Evolutionary conservation across 495 filamentous ascomycete genomes (phyloP), one percentile per base, ranked within the genome.

Genomic region (Penicillium cinerascens): DNA sequence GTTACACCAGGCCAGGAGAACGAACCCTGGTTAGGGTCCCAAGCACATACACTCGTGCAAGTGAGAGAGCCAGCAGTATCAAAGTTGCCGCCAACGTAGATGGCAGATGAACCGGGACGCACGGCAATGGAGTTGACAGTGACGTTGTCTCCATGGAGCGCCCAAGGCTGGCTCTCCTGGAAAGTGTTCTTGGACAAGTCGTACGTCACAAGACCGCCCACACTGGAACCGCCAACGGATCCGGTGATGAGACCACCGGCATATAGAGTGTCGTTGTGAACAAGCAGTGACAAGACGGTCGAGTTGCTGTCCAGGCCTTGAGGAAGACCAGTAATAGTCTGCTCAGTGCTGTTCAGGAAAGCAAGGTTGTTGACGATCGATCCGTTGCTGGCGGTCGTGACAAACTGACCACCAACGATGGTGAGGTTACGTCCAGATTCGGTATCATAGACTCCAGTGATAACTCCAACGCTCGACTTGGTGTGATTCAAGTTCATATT

Each of bases 21-120:
- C 57, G 91, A 86, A 5, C 76, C 79, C 6, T 69, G 73, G 3
- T 74, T 61, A 15, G 83, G 81, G 59, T 85, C 83, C 67, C 85
- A 92, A 50, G 86, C 75, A 71, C 93, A 99, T 18, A 99, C 81
- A 39, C 81, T 82, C 1, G 84, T 80, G 63, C 93, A 99, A 36
- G 76, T 82, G 20, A 97, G 78, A 9, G 86, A 83, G n/a, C 93
- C 95, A 25, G 91, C 95, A 9, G 78, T 76, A 2, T 80, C 74
- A 58, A 97, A 98, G 23, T 77, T 82, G 25, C 93, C 93, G 15
- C 85, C 93, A 26, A 97, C 84, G 65, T 89, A 99, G 27, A 99
- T 77, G 37, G 92, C 81, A 1, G 76, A 71, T 23, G 84, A 84
- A 50, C 74, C 77, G 5, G 87, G 85, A 35, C 83, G 83, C 6